Percentiles rank a stretch among this genome's conserved stretches.
Evolutionary conservation across 495 filamentous ascomycete genomes (phyloP).

Genomic region (Penicillium bovifimosum): DNA sequence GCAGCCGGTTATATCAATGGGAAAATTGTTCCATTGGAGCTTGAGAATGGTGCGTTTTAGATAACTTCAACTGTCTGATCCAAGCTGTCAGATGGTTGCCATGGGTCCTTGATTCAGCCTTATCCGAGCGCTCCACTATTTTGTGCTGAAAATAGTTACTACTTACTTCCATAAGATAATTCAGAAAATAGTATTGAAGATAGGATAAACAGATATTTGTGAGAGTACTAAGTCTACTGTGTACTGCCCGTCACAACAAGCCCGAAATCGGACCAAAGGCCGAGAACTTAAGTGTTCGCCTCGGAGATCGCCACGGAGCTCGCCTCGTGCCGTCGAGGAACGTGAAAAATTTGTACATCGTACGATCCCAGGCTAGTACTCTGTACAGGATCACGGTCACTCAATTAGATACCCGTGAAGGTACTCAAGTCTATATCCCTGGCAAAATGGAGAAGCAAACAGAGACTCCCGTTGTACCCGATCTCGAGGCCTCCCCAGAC

Average conservation of each 20-base stretch:
- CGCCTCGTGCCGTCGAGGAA: conserved; percentile 4
- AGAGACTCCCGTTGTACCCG: conserved; percentile 7
- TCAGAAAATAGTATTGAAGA: too few relatives aligned
- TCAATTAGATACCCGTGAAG: background rate
- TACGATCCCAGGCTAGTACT: background rate
- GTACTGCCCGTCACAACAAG: background rate
- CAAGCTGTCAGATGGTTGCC: too few relatives aligned
- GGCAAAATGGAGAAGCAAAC: conserved; percentile 20
- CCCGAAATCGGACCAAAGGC: background rate
- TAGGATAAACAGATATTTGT: too few relatives aligned
- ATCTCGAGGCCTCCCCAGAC: conserved; percentile 21
- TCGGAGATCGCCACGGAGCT: conserved; percentile 3
- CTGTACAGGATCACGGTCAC: background rate
- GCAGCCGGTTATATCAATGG: too few relatives aligned
- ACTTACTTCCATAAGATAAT: too few relatives aligned
- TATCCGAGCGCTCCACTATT: too few relatives aligned
- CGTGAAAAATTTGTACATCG: background rate
- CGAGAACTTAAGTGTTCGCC: conserved; percentile 1
- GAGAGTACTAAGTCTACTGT: background rate
- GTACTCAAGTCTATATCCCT: background rate
- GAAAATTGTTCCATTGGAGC: too few relatives aligned
- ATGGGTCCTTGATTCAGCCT: too few relatives aligned
- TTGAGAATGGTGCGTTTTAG: too few relatives aligned
- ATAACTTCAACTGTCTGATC: too few relatives aligned
- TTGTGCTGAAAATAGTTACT: too few relatives aligned